A percentile compares a stretch with the other conserved stretches of the same genome.
phyloP scores from a whole-genome alignment of 1,284 basidiomycete species.

The Sanghuangporus weigelae region DNA sequence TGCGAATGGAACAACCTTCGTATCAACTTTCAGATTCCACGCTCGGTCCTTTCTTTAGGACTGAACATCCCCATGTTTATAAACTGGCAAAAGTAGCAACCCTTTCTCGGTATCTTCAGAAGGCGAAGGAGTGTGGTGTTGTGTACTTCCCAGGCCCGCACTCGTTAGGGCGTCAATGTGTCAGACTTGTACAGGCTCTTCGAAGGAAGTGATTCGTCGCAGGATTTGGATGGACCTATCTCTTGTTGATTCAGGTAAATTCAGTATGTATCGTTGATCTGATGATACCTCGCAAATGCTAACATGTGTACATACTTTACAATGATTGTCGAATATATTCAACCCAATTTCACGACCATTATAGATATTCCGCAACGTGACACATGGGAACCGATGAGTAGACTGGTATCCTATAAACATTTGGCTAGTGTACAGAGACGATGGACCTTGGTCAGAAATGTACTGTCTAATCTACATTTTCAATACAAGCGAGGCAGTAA shows the following conservation, averaged over 20 bases:
- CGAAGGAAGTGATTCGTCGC: background rate
- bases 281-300: too few species aligned
- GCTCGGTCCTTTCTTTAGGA: background rate
- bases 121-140: background rate
- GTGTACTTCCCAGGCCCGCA: background rate
- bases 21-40: background rate
- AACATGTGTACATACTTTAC: background rate
- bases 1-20: background rate
- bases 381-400: too few species aligned
- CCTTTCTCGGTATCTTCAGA: slow-evolving; percentile 3
- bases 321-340: background rate
- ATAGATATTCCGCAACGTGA: too few species aligned
- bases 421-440: too few species aligned
- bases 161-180: background rate
- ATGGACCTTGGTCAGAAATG: too few species aligned
- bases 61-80: background rate
- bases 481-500: too few species aligned
- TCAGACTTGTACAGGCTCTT: background rate
- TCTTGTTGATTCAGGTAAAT: too few species aligned
- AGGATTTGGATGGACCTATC: background rate
- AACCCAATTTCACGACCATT: background rate
- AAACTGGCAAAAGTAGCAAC: background rate
- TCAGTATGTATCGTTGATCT: too few species aligned
- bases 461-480: too few species aligned
- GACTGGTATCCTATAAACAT: too few species aligned